Base-by-base conservation (phyloP, 192 early-diverging fungal species). In the Paraglomus occultum region DNA sequence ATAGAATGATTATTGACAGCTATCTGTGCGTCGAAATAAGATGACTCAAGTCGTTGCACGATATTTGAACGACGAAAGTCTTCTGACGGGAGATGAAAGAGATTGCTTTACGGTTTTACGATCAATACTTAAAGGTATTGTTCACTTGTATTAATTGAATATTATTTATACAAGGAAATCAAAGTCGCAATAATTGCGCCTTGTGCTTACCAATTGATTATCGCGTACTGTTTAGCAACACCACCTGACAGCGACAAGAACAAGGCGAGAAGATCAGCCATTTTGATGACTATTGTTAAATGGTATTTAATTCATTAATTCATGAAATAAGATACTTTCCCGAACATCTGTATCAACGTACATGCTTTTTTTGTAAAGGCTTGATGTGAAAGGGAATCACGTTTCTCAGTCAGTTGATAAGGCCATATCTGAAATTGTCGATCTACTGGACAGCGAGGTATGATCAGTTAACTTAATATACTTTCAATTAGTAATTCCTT, bases 361-460 rank as follows among this genome's bases (percentile, higher is more conserved):
- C 22, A 10, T 50, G 15, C 49, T 31, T 31, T 31, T 31, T 31
- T 31, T 31, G 3, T 18, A 59, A 39, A 70, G 67, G 67, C 42
- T 70, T 40, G 42, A 23, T 8, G 52, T 18, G 49, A 70, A 70
- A 59, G 55, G 45, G n/a, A 50, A 57, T n/a, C 54, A 70, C 14
- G 59, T 22, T 50, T 40, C 67, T 4, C 38, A 43, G 7, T 5
- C 20, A 49, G 57, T 70, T 49, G 67, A 70, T 14, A 70, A 59
- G 48, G 1, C n/a, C 17, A 15, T 70, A 10, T 46, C 54, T 49
- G 67, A 70, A 40, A 39, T 70, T 6, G 55, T 70, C 1, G 22
- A 14, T 10, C 9, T 48, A 59, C 59, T 53, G 47, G 50, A 59
- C 20, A 70, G 47, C 18, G 67, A 70, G 55, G 67, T 70, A 49